Evolutionary conservation across 108 stramenopile species (phyloP), one percentile per base, ranked within the genome.

Genomic region (Parietichytrium sp.): DNA sequence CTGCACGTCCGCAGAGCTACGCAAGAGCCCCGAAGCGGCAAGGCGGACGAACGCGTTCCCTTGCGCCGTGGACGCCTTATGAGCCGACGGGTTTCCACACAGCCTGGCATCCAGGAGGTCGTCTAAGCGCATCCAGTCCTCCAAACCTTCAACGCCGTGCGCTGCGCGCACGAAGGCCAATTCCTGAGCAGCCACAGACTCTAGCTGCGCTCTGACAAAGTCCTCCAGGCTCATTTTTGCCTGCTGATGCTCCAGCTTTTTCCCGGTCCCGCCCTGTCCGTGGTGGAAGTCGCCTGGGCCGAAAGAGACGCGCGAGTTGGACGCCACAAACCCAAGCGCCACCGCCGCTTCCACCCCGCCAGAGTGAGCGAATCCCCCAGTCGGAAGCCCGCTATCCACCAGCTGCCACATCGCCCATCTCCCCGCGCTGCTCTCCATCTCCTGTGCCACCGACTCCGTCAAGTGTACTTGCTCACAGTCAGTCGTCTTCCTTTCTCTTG

Each of bases 381-480:
- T 80, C 52, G 79, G 79, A 29, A 80, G 79, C 30, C 51, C 79
- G 51, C 51, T 52, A 52, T 80, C 79, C 27, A 80, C 52, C 52
- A 80, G 36, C 52, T 52, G 51, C 79, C 61, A 72, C 29, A n/a
- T n/a, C n/a, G n/a, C n/a, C n/a, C n/a, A n/a, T n/a, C n/a, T 20
- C 52, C 13, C 49, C 47, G 15, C 77, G 79, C 12, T 54, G 49
- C 52, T 45, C 36, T 36, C 38, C 36, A 49, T 42, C 15, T 55
- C 52, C 33, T 1, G 52, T 27, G 49, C 54, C 16, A 81, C 85
- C 3, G 94, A 87, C 55, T 89, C 90, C 2, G 87, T 94, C 13
- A 91, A 93, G 10, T 85, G 94, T 30, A 94, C 94, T 12, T 91
- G 91, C n/a, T n/a, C n/a, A n/a, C n/a, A n/a, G n/a, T n/a, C n/a